These are phyloP conservation scores for Ascomycota sp. DNA, from an alignment of 2,329 filamentous ascomycete genomes.

Conservation along the genomic window DNA sequence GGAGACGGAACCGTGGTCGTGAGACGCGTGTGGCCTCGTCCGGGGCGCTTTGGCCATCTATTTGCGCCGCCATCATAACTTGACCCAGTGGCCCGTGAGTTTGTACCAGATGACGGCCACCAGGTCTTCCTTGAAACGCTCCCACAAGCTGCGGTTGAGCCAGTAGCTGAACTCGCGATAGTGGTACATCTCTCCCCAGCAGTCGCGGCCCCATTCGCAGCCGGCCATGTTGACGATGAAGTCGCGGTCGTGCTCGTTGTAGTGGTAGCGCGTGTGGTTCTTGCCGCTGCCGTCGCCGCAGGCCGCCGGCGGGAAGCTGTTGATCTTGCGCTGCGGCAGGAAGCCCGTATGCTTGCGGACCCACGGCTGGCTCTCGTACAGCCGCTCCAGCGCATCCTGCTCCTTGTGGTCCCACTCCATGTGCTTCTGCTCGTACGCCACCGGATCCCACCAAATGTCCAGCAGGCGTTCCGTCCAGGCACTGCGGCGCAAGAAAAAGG, in stretches of 20 bases:
- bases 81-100: slow-evolving; percentile 39
- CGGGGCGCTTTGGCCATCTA: background rate
- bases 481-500: slow-evolving; percentile 76
- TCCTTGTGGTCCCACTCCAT: slow-evolving; percentile 99
- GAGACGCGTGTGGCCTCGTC: background rate
- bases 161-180: slow-evolving; percentile 82
- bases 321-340: slow-evolving; percentile 77
- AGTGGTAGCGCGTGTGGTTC: slow-evolving; percentile 63
- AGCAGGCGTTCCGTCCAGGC: slow-evolving; percentile 79
- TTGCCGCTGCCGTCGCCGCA: slow-evolving; percentile 49
- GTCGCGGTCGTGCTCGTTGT: slow-evolving; percentile 66
- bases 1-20: no score
- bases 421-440: slow-evolving; percentile 92
- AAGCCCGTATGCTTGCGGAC: slow-evolving; percentile 76
- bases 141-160: slow-evolving; percentile 69
- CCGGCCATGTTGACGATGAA: slow-evolving; percentile 98
- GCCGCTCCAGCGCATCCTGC: slow-evolving; percentile 81
- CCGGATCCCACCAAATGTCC: slow-evolving; percentile 97
- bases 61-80: slow-evolving; percentile 17
- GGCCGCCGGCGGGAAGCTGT: slow-evolving; percentile 80
- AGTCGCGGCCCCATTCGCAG: slow-evolving; percentile 91
- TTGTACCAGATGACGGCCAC: slow-evolving; percentile 41
- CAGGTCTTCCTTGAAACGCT: slow-evolving; percentile 49
- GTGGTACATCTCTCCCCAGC: slow-evolving; percentile 94
- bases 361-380: slow-evolving; percentile 86